Conservation (phyloP, 2,329 filamentous ascomycete species). For the Fusarium sp. region DNA sequence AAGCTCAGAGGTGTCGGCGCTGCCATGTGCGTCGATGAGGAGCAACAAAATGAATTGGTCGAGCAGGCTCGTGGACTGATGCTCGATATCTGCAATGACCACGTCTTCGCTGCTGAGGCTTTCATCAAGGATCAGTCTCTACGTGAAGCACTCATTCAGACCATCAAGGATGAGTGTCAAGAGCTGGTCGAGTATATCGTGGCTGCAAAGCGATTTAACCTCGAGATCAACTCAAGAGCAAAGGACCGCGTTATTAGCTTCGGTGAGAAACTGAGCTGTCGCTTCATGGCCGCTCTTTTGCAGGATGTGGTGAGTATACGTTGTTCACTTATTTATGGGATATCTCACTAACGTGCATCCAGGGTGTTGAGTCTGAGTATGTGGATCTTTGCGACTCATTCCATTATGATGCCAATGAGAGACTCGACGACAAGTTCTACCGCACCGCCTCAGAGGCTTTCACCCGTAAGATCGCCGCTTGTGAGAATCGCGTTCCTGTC, state of each 20-base stretch:
- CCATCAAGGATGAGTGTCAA: constrained; percentile 83
- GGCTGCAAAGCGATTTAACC: constrained; percentile 73
- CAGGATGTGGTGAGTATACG: constrained; percentile 72
- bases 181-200: constrained; percentile 80
- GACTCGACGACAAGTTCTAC: constrained; percentile 78
- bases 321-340: not conserved
- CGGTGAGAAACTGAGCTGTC: constrained; percentile 95
- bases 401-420: constrained; percentile 71
- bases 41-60: constrained; percentile 64
- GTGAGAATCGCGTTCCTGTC: constrained; percentile 77
- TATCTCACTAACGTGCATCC: constrained; percentile 46
- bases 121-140: constrained; percentile 70
- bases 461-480: constrained; percentile 72
- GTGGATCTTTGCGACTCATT: constrained; percentile 89
- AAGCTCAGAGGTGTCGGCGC: constrained; percentile 67
- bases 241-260: constrained; percentile 93
- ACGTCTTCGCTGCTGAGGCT: constrained; percentile 77
- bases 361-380: constrained; percentile 87
- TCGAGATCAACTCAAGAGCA: constrained; percentile 81
- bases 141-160: constrained; percentile 69
- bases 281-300: constrained; percentile 87
- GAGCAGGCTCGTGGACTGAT: constrained; percentile 80
- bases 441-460: constrained; percentile 71
- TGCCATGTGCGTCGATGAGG: constrained; percentile 64
- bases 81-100: constrained; percentile 83